phyloP scores from a whole-genome alignment of 2,329 filamentous ascomycete genomes.

The Ceratocystis cubensis region DNA sequence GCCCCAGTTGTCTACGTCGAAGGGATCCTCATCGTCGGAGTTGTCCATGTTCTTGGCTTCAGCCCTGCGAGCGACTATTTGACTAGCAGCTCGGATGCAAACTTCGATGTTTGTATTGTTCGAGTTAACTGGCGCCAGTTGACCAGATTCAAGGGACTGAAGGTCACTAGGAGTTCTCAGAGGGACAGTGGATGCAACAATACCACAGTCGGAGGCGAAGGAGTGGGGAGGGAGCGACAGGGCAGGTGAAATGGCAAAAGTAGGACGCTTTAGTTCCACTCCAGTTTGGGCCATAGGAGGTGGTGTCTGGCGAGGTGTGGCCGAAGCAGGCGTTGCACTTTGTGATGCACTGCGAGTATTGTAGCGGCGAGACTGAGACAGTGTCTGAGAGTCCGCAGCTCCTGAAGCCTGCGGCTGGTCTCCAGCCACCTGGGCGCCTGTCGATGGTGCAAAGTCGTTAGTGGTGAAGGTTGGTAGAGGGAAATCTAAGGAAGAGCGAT shows the following conservation, averaged over 20 bases:
- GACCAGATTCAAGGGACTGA: not conserved
- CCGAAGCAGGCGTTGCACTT: not conserved
- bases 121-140: not conserved
- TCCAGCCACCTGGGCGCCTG: not conserved
- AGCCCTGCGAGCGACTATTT: too few species aligned
- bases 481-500: not conserved
- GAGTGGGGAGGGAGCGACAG: not conserved
- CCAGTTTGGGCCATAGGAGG: too few species aligned
- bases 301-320: not conserved
- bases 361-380: not conserved
- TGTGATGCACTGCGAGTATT: not conserved
- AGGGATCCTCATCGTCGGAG: not conserved
- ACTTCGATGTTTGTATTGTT: not conserved
- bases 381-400: not conserved
- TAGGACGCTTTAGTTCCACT: too few species aligned
- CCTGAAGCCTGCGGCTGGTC: not conserved
- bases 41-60: not conserved
- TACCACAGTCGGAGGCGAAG: not conserved
- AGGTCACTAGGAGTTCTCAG: not conserved
- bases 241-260: too few species aligned
- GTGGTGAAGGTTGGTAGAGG: not conserved
- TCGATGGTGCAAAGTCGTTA: not conserved
- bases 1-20: not conserved
- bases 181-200: not conserved
- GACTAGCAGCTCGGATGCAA: not conserved